phyloP scores from a whole-genome alignment of 371 early-diverging fungal genomes.

The Rozella allomycis region DNA sequence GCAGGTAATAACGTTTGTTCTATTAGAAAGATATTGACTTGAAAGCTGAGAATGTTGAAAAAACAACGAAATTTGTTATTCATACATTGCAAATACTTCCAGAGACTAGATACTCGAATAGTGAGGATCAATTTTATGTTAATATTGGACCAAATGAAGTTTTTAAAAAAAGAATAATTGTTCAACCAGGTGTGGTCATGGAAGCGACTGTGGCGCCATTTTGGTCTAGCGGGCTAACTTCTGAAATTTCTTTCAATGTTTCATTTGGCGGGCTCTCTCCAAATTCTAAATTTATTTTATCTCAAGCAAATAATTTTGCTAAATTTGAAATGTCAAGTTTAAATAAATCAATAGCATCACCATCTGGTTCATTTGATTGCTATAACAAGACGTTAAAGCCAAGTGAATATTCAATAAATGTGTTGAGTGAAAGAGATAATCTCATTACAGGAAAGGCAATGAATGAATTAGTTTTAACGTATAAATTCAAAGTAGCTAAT shows the following conservation, averaged over 20 bases:
- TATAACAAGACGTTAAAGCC: background rate
- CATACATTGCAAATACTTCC: slow-evolving; percentile 49
- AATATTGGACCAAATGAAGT: too few relatives aligned
- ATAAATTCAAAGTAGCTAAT: background rate
- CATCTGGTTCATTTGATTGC: background rate
- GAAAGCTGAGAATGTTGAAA: background rate
- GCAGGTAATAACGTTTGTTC: too few relatives aligned
- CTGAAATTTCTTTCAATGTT: background rate
- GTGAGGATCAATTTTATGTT: slow-evolving; percentile 32
- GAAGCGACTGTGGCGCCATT: slow-evolving; percentile 24
- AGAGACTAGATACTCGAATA: slow-evolving; percentile 36
- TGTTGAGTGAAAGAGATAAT: background rate
- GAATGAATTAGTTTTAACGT: background rate
- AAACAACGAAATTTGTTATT: background rate
- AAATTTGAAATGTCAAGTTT: background rate
- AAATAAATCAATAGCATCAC: background rate
- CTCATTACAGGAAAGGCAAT: background rate
- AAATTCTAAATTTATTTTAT: slow-evolving; percentile 58
- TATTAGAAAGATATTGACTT: slow-evolving; percentile 7
- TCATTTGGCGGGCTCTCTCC: slow-evolving; percentile 48
- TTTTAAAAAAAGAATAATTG: slow-evolving; percentile 37
- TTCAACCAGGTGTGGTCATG: slow-evolving; percentile 45
- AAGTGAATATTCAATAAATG: slow-evolving; percentile 1
- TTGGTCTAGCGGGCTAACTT: background rate
- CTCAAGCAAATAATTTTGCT: slow-evolving; percentile 41